phyloP scores from a whole-genome alignment of 352 stramenopile genomes.

The Blastocystis sp. region DNA sequence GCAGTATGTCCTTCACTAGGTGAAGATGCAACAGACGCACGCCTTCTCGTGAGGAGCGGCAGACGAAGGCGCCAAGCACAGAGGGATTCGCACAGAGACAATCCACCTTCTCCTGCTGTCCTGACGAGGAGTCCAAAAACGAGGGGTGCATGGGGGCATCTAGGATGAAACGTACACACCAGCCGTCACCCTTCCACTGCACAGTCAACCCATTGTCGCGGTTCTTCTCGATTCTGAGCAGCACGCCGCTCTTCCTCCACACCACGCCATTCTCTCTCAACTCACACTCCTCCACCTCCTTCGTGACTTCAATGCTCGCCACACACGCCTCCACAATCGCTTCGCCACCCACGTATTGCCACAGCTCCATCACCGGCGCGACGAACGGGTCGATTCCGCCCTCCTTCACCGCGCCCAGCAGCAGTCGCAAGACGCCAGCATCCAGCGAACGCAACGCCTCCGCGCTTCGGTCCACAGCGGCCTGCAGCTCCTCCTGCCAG shows the following conservation, averaged over 20 bases:
- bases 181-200: too few relatives aligned
- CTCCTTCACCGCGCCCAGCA: too few relatives aligned
- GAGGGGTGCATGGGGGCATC: too few relatives aligned
- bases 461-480: too few relatives aligned
- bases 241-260: too few relatives aligned
- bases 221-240: too few relatives aligned
- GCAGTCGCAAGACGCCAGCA: too few relatives aligned
- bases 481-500: too few relatives aligned
- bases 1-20: not conserved
- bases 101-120: not conserved
- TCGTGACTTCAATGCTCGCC: not conserved
- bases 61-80: not conserved
- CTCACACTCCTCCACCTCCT: not conserved
- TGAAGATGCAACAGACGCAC: not conserved
- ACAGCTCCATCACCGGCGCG: not conserved
- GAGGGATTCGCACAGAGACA: not conserved
- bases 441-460: too few relatives aligned
- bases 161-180: too few relatives aligned
- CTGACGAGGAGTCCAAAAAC: too few relatives aligned
- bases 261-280: not conserved
- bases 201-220: too few relatives aligned
- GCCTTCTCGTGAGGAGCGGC: not conserved
- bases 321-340: not conserved
- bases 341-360: not conserved
- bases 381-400: not conserved